A percentile compares a stretch with the other conserved stretches of the same genome.
phyloP scores from a whole-genome alignment of 2,329 filamentous ascomycete species.

The Escovopsis sp. region DNA sequence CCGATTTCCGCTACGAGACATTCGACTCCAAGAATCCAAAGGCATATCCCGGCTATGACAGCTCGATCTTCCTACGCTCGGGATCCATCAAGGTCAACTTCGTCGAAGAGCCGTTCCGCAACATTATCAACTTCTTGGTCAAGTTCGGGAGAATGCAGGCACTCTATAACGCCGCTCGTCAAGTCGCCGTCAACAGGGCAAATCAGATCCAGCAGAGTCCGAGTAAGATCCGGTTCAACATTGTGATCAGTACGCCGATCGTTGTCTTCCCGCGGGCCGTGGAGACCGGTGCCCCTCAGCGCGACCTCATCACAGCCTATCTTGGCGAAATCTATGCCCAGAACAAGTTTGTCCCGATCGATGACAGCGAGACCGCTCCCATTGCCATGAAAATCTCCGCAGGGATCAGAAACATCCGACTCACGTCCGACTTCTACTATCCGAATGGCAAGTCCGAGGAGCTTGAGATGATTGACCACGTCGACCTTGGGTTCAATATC shows the following conservation, averaged over 20 bases:
- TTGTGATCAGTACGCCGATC: conserved; percentile 88
- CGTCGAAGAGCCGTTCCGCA: conserved; percentile 89
- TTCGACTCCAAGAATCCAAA: conserved; percentile 59
- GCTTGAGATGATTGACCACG: conserved; percentile 90
- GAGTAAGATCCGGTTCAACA: conserved; percentile 83
- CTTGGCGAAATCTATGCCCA: conserved; percentile 94
- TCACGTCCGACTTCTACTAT: conserved; percentile 85
- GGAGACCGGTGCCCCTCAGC: conserved; percentile 49
- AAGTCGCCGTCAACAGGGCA: conserved; percentile 86
- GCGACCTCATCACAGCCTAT: conserved; percentile 82
- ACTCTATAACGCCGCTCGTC: conserved; percentile 90
- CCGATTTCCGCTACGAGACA: conserved; percentile 94
- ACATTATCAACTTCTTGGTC: conserved; percentile 94
- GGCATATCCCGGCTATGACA: conserved; percentile 86
- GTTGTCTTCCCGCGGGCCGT: conserved; percentile 80
- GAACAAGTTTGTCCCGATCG: conserved; percentile 77
- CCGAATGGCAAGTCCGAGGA: conserved; percentile 58
- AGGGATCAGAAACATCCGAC: conserved; percentile 78
- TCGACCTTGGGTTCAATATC: conserved; percentile 85
- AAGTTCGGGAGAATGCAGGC: conserved; percentile 99
- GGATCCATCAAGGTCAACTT: conserved; percentile 97
- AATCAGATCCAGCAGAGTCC: conserved; percentile 84
- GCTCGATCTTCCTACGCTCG: conserved; percentile 74
- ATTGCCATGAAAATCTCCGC: conserved; percentile 81
- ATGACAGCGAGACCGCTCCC: conserved; percentile 56